Percentiles rank a stretch among this genome's conserved stretches.
These are phyloP conservation scores for Eutrema japonicum DNA, from an alignment of 345 rosid genomes.

Conservation along the genomic window DNA sequence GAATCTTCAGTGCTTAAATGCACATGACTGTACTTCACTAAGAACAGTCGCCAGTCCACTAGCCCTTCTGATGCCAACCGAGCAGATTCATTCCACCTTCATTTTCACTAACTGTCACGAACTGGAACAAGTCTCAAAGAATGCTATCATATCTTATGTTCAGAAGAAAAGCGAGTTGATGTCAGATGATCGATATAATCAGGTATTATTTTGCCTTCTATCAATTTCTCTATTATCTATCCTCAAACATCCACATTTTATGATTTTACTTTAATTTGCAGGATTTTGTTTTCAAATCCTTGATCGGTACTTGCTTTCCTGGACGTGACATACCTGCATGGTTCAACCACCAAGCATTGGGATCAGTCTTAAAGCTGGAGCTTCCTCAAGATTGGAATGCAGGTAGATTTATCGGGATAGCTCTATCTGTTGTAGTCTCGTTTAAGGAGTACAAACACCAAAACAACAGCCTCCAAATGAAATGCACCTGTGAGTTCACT, in stretches of 20 bases:
- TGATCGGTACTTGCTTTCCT: conserved; percentile 29
- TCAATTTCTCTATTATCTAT: neutral
- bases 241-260: neutral
- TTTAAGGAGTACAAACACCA: conserved; percentile 9
- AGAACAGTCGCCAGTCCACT: conserved; percentile 12
- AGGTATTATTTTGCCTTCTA: neutral
- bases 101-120: conserved; percentile 23
- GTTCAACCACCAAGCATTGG: conserved; percentile 19
- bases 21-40: conserved; percentile 30
- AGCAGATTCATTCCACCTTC: conserved; percentile 20
- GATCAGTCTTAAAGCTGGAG: conserved; percentile 5
- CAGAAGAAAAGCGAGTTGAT: conserved; percentile 1
- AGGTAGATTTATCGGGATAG: neutral
- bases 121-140: conserved; percentile 30
- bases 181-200: conserved; percentile 23
- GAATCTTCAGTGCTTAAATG: conserved; percentile 31
- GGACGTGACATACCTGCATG: conserved; percentile 34
- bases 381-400: neutral
- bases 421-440: conserved; percentile 24
- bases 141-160: conserved; percentile 8
- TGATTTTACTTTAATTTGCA: conserved; percentile 11
- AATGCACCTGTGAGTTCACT: conserved; percentile 15
- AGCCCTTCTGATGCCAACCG: neutral
- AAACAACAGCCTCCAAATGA: conserved; percentile 17
- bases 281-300: conserved; percentile 24